Evolutionary conservation across 2,329 filamentous ascomycete species (phyloP), one percentile per base, ranked within the genome.

Genomic region (Chaetomiaceae sp.): DNA sequence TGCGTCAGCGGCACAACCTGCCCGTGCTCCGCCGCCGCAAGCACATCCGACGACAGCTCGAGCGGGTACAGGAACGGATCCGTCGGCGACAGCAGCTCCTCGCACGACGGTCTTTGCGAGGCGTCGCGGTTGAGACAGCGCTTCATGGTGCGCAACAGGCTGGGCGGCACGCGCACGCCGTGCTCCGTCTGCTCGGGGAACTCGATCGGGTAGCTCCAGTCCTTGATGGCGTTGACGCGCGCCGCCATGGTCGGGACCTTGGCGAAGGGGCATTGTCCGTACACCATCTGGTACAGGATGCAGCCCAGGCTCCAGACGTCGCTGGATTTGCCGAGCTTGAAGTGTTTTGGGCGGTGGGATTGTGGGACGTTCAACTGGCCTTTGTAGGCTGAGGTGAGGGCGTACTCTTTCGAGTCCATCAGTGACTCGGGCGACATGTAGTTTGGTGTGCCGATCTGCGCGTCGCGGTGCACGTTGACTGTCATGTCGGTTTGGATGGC

Each of bases 351-450:
- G 69, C 46, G 69, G 73, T 55, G 57, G 5, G 72, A 66, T 52
- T 69, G 71, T 51, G 61, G 64, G 63, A 63, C 62, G 63, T 67
- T 57, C 62, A 59, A 64, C 27, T 71, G 66, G 27, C 73, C 68
- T 34, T 71, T 70, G 39, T 75, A 65, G 42, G 71, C 71, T 3
- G 69, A 69, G 1, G 69, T 69, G 43, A 68, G 65, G 29, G 68
- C 68, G 54, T 71, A 71, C 50, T 70, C 66, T 61, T 95, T 95
- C 23, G 85, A 88, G 71, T 97, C 94, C 67, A 95, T 84, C 45
- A 99, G 80, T 2, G 88, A 91, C 71, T 99, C 94, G 0, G 94
- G 94, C 1, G 90, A 95, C 94, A 99, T 99, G 75, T 96, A 99
- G 70, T 95, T 99, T 3, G 94, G 91, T 0, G 94, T 99, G 53